Evolutionary conservation across 495 filamentous ascomycete species (phyloP), one percentile per base, ranked within the genome.

Genomic region (Penicillium subrubescens): DNA sequence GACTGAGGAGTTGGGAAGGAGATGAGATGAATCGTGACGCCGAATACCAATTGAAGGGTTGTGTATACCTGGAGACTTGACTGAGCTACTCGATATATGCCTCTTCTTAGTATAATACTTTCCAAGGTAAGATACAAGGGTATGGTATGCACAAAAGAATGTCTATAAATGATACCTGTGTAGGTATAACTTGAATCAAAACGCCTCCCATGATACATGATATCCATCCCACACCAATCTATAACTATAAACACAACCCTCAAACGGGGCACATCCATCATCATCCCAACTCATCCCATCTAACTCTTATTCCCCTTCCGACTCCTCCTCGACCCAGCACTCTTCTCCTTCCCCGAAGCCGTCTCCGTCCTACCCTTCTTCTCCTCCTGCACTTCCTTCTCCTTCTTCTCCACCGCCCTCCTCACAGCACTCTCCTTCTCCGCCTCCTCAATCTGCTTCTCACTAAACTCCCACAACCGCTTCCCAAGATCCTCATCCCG

Each of bases 391-490:
- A 81, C 81, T 57, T 89, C 86, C 57, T 76, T 79, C 57, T 87
- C 84, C 77, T 92, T 91, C 81, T 93, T 95, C 66, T 82, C 83
- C 59, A 83, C 66, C 3, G 88, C 88, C 59, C 91, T 81, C 44
- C 77, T 81, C 27, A 87, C 79, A 4, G 93, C 94, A 8, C 87
- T 84, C 70, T 92, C 88, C 79, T 91, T 95, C 80, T 99, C 95
- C 43, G 88, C 82, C 65, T 83, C 83, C 77, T 94, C 89, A 62
- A 98, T 88, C 71, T 93, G 86, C 76, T 86, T 88, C 79, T 96
- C 95, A 72, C 91, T 96, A 50, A 88, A 83, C 75, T 92, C 85
- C 95, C 95, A 98, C 50, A 99, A 80, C 73, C 87, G 83, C 82
- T 92, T 93, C 50, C 91, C 93, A 46, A 89, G 74, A 52, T 83